These are phyloP conservation scores for Pseudonectria foliicola DNA, from an alignment of 2,329 filamentous ascomycete species.

Conservation along the genomic window DNA sequence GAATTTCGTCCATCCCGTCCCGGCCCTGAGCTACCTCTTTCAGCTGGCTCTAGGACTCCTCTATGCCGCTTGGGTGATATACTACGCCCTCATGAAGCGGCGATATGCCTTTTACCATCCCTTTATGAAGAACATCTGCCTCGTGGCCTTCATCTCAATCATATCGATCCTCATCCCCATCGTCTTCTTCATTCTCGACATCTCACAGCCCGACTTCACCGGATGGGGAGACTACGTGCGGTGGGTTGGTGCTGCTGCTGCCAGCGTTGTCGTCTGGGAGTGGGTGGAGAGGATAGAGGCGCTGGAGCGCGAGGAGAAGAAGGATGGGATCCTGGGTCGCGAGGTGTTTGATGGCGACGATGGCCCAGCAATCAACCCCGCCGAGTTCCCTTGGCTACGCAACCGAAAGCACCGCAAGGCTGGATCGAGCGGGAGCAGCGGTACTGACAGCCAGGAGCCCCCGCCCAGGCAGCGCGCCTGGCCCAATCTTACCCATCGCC, in stretches of 20 bases:
- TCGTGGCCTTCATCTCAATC: conserved; percentile 73
- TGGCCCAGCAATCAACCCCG: conserved; percentile 63
- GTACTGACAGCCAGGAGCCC: conserved; percentile 9
- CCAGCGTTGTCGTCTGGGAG: conserved; percentile 96
- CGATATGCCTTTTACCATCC: conserved; percentile 86
- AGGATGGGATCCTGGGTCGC: conserved; percentile 82
- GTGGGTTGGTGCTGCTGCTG: conserved; percentile 92
- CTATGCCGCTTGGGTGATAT: conserved; percentile 90
- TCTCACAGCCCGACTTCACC: conserved; percentile 75
- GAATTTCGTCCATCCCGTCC: conserved; percentile 81
- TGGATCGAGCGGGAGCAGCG: conserved; percentile 11
- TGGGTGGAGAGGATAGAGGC: conserved; percentile 96
- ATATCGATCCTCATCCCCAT: conserved; percentile 80
- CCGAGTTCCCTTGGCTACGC: conserved; percentile 42
- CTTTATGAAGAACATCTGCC: conserved; percentile 80
- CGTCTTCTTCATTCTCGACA: conserved; percentile 89
- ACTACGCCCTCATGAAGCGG: conserved; percentile 87
- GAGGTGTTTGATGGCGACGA: conserved; percentile 94
- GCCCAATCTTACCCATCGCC: conserved; percentile 21
- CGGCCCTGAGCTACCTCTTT: conserved; percentile 85
- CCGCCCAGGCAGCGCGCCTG: conserved; percentile 18
- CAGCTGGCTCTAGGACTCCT: conserved; percentile 78
- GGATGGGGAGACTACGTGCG: conserved; percentile 93
- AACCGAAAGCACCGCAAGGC: conserved; percentile 30
- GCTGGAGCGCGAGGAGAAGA: conserved; percentile 85